Base-by-base conservation (phyloP, 805 yeast species). In the Jamesozyma gamospora region DNA sequence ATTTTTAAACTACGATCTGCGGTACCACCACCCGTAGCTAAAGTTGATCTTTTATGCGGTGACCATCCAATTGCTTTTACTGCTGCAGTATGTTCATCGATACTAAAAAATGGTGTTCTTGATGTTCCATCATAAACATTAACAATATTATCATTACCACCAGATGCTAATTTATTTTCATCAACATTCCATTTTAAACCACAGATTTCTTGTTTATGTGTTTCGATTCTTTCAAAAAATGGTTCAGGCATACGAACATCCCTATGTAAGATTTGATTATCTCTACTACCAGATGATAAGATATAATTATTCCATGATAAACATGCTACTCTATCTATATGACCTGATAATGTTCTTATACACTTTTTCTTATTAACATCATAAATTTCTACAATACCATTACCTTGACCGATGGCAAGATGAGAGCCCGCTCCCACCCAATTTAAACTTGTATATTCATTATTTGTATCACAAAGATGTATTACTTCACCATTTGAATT, bases 31-130 rank as follows among this genome's bases (percentile, higher is more conserved):
- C 98, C 98, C 1, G 92, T 75, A 1, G 97, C 97, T 40, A 92
- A 61, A 3, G 88, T 71, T 1, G 97, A 96, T 40, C 96, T 68
- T 56, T 86, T 95, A 56, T 92, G 97, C 2, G 98, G 97, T 1
- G 94, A 83, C 98, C 98, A 92, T 2, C 95, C 84, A 39, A 92
- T 72, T 0, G 97, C 98, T 62, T 92, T 92, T 3, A 92, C 94
- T 0, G 98, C 98, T 1, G 97, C 96, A 14, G 74, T 76, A 58
- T 92, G 97, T 46, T 86, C 95, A 2, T 71, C 67, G 51, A 87
- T 82, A 43, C 70, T 79, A 54, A 79, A 74, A 24, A 85, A 58
- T 2, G 98, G 96, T 5, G 61, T 63, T 39, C 72, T 72, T 34
- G 77, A 58, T 4, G 61, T 45, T 1, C 92, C 95, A 55, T 86